Evolutionary conservation across 495 filamentous ascomycete species (phyloP), one percentile per base, ranked within the genome.

Genomic region (Glarea lozoyensis): DNA sequence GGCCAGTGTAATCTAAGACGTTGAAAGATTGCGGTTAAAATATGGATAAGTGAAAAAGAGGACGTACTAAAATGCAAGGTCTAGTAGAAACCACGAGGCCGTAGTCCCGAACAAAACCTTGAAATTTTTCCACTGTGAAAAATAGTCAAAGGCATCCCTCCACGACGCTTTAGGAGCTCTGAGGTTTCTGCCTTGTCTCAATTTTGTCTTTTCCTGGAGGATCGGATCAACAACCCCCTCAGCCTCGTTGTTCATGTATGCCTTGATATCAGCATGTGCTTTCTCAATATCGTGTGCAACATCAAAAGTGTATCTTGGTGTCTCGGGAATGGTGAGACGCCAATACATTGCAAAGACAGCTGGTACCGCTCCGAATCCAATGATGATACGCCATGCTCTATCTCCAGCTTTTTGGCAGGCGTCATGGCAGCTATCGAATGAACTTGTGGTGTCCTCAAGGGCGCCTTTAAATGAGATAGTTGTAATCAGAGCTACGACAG

Each of bases 301-400:
- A 56, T 92, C 86, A 50, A 93, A 90, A 24, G 86, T 94, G 60
- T 86, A 88, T 23, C 84, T 79, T 27, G 71, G 82, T 49, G 87
- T 78, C 64, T 74, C 38, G 17, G 88, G 88, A 50, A 95, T 94
- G 19, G 88, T 93, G 3, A 95, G 70, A 34, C 88, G 86, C 63
- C 81, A 88, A 63, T 88, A 92, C 15, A 93, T 67, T 10, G 86
- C 86, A 40, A 86, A 69, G 42, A 69, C 76, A 7, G 79, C 86
- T 4, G 86, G 86, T 12, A 92, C 64, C 5, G 79, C 80, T 41
- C 86, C 86, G 29, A 90, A 76, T 10, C 84, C 86, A 50, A 93
- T 81, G 29, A 90, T 71, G 22, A 82, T 70, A 48, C 86, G 74
- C 86, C 86, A 93, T 65, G 87, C 82, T 46, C 83, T 79, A 64